phyloP scores from a whole-genome alignment of 352 stramenopile species.

The Pythium brassicae region DNA sequence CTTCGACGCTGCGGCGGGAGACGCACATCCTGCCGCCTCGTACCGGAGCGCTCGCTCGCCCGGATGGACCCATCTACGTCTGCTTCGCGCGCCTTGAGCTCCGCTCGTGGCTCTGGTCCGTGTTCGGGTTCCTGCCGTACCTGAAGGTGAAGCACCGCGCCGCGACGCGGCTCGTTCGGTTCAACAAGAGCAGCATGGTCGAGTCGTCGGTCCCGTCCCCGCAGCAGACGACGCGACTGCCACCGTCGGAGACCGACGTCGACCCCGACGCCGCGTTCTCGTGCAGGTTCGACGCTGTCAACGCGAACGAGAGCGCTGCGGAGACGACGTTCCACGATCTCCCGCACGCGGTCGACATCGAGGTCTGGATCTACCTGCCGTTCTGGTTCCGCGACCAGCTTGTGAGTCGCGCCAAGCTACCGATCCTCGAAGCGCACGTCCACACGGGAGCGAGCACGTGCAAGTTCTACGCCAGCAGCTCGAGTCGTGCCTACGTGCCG shows the following conservation, averaged over 20 bases:
- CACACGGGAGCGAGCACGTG: background rate
- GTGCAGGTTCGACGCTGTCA: background rate
- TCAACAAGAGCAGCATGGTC: constrained; percentile 1
- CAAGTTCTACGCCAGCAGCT: background rate
- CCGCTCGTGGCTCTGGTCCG: constrained; percentile 23
- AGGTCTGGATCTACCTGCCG: constrained; percentile 30
- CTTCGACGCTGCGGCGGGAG: background rate
- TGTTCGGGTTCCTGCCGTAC: constrained; percentile 22
- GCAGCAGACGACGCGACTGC: too few species aligned
- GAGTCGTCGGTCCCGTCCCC: too few species aligned
- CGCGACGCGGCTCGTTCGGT: constrained; percentile 8
- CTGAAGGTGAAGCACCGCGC: constrained; percentile 8
- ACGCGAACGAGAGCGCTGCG: background rate
- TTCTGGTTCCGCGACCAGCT: constrained; percentile 24
- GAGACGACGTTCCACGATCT: constrained; percentile 13
- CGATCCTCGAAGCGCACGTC: constrained; percentile 8
- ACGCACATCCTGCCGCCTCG: background rate
- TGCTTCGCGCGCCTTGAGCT: constrained; percentile 13
- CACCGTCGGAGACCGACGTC: too few species aligned
- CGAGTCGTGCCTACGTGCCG: background rate
- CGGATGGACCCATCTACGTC: background rate
- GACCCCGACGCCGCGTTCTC: background rate
- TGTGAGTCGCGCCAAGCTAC: constrained; percentile 18
- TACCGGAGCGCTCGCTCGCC: background rate
- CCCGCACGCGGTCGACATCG: constrained; percentile 18